A percentile compares a stretch with the other conserved stretches of the same genome.
phyloP scores from a whole-genome alignment of 2,329 filamentous ascomycete species.

The Aspergillus sp. region DNA sequence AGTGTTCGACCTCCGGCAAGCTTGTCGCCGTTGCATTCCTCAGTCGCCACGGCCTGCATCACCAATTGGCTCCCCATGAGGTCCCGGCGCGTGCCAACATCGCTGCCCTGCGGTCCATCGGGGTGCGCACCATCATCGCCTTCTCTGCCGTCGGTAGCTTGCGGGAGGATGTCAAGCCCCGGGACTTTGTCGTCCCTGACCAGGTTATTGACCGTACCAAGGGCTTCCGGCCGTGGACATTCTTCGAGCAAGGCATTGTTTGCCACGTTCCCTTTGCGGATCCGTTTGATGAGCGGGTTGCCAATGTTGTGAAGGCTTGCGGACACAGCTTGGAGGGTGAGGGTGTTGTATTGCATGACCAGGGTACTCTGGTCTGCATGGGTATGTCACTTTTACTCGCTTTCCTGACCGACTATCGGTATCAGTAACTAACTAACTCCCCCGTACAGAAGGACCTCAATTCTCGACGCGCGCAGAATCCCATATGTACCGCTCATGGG shows the following conservation, averaged over 20 bases:
- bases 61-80: slow-evolving; percentile 87
- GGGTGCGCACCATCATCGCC: slow-evolving; percentile 83
- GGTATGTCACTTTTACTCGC: slow-evolving; percentile 43
- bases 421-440: too few relatives aligned
- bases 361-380: slow-evolving; percentile 86
- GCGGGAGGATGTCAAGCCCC: slow-evolving; percentile 84
- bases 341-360: slow-evolving; percentile 73
- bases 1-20: slow-evolving; percentile 57
- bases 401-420: too few relatives aligned
- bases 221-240: slow-evolving; percentile 87
- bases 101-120: slow-evolving; percentile 84
- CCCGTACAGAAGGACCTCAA: slow-evolving; percentile 73
- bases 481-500: slow-evolving; percentile 89
- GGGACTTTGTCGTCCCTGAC: slow-evolving; percentile 94
- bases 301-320: slow-evolving; percentile 67
- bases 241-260: slow-evolving; percentile 75
- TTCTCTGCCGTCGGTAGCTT: slow-evolving; percentile 92
- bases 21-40: slow-evolving; percentile 73
- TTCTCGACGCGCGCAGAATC: slow-evolving; percentile 96
- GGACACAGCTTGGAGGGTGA: slow-evolving; percentile 72
- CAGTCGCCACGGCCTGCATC: slow-evolving; percentile 80
- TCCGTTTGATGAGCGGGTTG: slow-evolving; percentile 76
- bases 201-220: slow-evolving; percentile 97
- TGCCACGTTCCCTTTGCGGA: slow-evolving; percentile 93
- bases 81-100: slow-evolving; percentile 95